Conservation (phyloP, 768 basidiomycete genomes). For the Ramaria rubella region DNA sequence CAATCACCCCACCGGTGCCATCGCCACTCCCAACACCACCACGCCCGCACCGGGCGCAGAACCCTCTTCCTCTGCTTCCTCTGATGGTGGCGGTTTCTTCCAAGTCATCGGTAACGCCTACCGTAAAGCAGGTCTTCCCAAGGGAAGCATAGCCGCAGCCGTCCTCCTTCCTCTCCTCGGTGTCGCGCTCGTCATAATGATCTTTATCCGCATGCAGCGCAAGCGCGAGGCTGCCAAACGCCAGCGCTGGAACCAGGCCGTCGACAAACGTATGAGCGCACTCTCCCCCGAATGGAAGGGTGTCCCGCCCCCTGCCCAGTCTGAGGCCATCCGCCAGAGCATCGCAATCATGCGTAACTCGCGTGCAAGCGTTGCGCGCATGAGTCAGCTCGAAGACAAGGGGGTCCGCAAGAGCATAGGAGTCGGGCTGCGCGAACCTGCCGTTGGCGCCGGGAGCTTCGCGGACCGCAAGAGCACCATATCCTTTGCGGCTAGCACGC, state of each 20-base stretch:
- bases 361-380: constrained; percentile 32
- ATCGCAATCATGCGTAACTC: constrained; percentile 39
- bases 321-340: constrained; percentile 48
- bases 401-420: constrained; percentile 1
- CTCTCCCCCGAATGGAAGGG: constrained; percentile 74
- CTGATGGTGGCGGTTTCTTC: constrained; percentile 3
- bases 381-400: constrained; percentile 30
- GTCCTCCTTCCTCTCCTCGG: constrained; percentile 53
- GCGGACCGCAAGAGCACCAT: constrained; percentile 45
- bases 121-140: constrained; percentile 26
- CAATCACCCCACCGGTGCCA: constrained; percentile 14
- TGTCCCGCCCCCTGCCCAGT: constrained; percentile 62
- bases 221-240: constrained; percentile 43
- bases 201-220: constrained; percentile 52
- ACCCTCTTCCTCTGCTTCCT: not conserved
- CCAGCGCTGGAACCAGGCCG: constrained; percentile 52
- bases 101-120: constrained; percentile 31
- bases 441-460: too few species aligned
- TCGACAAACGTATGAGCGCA: constrained; percentile 81
- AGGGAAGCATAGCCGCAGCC: constrained; percentile 61
- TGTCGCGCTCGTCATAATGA: constrained; percentile 32
- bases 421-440: too few species aligned
- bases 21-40: constrained; percentile 8
- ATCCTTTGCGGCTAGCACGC: constrained; percentile 58
- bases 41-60: too few species aligned